Evolutionary conservation across 345 rosid genomes (phyloP), one percentile per base, ranked within the genome.

Genomic region (Angophora floribunda): DNA sequence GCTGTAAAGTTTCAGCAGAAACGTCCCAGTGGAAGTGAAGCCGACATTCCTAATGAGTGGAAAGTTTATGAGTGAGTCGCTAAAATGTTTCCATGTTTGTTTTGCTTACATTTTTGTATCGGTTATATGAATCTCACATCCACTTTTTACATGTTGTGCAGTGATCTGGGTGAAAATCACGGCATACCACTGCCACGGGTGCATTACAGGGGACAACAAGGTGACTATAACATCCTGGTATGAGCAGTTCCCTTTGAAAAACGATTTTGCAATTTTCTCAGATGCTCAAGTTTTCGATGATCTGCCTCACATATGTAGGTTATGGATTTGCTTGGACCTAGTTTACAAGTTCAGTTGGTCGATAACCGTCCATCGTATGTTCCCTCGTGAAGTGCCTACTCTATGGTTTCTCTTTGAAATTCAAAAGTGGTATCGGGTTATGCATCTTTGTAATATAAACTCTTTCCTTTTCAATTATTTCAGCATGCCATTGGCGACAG

Each of bases 241-340:
- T 79, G 96, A 6, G 24, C 49, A 36, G 36, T 9, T 75, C 49
- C 82, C 82, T 19, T 41, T 11, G 26, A 19, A 75, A 16, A 17
- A 36, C 11, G 4, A 75, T 36, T 36, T 5, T 4, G 15, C 32
- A 41, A 51, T 16, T 67, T 32, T 13, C 9, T 19, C 50, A 26
- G 47, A 41, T 53, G 52, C 41, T 59, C 17, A 45, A 36, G 22
- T 65, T 21, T 44, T 51, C 13, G 6, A 85, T 50, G 36, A 47
- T 49, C 32, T 41, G 49, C 13, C 49, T 53, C 52, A 16, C 53
- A 75, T 90, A 75, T 17, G 88, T 93, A 97, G 98, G 98, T 97
- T 59, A 97, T 97, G 99, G 99, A 97, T 93, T 93, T 95, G 87
- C 95, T 96, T 85, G 98, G 99, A 82, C 99, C 97, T 51, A 97